Percentiles rank a stretch among this genome's conserved stretches.
Evolutionary conservation across 2,329 filamentous ascomycete genomes (phyloP).

Genomic region (Diaporthe vexans): DNA sequence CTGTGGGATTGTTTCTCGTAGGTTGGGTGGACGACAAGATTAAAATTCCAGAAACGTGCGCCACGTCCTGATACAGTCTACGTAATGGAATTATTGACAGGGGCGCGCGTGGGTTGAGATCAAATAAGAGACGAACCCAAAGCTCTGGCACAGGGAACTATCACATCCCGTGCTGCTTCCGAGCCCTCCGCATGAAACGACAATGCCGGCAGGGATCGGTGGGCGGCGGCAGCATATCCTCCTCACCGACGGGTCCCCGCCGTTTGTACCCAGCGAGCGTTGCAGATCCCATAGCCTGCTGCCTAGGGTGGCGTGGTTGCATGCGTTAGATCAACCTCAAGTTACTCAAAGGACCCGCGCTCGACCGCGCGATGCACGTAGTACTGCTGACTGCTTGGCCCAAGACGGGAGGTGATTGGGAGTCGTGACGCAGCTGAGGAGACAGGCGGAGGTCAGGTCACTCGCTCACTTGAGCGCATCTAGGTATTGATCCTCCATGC

Average conservation of each 20-base stretch:
- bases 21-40: not conserved
- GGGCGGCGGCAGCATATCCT: not conserved
- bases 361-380: not conserved
- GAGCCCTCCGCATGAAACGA: slow-evolving; percentile 21
- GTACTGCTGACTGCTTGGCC: not conserved
- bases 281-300: not conserved
- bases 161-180: slow-evolving; percentile 7
- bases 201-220: slow-evolving; percentile 20
- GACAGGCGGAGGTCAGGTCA: not conserved
- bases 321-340: not conserved
- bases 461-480: not conserved
- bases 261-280: not conserved
- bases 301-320: not conserved
- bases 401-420: slow-evolving; percentile 8
- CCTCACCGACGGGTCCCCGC: slow-evolving; percentile 3
- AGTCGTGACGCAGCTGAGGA: slow-evolving; percentile 22
- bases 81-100: not conserved
- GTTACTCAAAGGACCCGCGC: not conserved
- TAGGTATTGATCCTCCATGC: not conserved
- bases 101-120: not conserved
- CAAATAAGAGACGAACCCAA: slow-evolving; percentile 27
- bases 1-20: not conserved
- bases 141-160: slow-evolving; percentile 20
- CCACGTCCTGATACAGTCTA: not conserved
- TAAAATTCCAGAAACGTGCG: not conserved